These are phyloP conservation scores for Dactylellina leptospora DNA, from an alignment of 2,329 filamentous ascomycete genomes.

Conservation along the genomic window DNA sequence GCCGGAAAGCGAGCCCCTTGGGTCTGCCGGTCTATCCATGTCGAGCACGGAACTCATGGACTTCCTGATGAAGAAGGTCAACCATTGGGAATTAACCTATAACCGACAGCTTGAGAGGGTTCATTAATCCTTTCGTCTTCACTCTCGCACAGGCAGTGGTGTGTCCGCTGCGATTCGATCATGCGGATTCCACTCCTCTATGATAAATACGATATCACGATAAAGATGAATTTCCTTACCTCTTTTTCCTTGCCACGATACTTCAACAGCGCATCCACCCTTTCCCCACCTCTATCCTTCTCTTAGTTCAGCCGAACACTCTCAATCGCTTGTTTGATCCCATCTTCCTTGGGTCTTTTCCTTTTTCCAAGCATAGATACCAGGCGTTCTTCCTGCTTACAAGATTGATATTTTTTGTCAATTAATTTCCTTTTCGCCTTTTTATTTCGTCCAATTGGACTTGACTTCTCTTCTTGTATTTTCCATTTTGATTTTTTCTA, in stretches of 20 bases:
- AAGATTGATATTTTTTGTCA: conserved; percentile 20
- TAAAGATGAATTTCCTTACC: conserved; percentile 16
- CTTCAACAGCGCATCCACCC: neutral
- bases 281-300: neutral
- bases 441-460: conserved; percentile 27
- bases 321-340: neutral
- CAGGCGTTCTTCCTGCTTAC: conserved; percentile 52
- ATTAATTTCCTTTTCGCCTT: conserved; percentile 4
- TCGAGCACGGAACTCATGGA: conserved; percentile 89
- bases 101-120: conserved; percentile 64
- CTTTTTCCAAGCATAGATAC: conserved; percentile 44
- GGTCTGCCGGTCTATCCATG: conserved; percentile 53
- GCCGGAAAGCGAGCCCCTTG: conserved; percentile 55
- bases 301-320: neutral
- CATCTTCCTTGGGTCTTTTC: conserved; percentile 13
- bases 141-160: too few species aligned
- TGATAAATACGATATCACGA: conserved; percentile 27
- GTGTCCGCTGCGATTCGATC: neutral
- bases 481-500: conserved; percentile 58
- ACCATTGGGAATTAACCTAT: conserved; percentile 84
- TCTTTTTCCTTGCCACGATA: neutral
- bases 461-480: conserved; percentile 26
- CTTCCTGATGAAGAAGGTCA: conserved; percentile 77
- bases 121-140: conserved; percentile 10
- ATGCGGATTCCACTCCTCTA: conserved; percentile 1